Conservation (phyloP, 306 rosid genomes). For the Cucumis melo region DNA sequence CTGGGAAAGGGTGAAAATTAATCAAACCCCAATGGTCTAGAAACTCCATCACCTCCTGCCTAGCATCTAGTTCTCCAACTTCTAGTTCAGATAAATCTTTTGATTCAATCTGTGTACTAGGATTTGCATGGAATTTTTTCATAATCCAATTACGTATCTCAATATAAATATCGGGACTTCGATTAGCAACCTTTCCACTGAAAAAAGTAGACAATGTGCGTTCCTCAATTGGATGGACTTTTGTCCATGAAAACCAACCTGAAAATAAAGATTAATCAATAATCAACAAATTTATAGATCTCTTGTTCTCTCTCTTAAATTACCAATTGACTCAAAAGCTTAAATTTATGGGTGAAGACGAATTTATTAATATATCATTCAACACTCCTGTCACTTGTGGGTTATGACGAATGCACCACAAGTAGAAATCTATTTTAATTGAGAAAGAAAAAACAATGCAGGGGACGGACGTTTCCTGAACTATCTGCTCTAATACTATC, state of each 20-base stretch:
- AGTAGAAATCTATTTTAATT: too few relatives aligned
- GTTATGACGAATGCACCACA: too few relatives aligned
- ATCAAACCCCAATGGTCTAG: conserved; percentile 90
- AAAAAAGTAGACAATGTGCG: conserved; percentile 61
- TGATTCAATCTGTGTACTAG: conserved; percentile 38
- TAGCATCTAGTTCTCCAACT: conserved; percentile 55
- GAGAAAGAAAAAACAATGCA: too few relatives aligned
- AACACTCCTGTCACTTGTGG: too few relatives aligned
- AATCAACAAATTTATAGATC: conserved; percentile 1
- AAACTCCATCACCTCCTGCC: conserved; percentile 80
- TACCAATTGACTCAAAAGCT: too few relatives aligned
- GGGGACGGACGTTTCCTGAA: too few relatives aligned
- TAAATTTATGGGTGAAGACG: too few relatives aligned
- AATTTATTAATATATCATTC: too few relatives aligned
- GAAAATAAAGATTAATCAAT: conserved; percentile 14
- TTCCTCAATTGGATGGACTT: conserved; percentile 60
- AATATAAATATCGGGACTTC: conserved; percentile 51
- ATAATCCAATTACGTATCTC: conserved; percentile 73
- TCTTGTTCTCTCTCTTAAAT: background rate
- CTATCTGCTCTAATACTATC: too few relatives aligned
- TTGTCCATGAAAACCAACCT: conserved; percentile 92
- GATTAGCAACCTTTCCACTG: conserved; percentile 42
- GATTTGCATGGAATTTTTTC: conserved; percentile 53
- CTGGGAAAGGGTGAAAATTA: conserved; percentile 74
- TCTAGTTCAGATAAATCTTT: conserved; percentile 67